Evolutionary conservation across 352 stramenopile genomes (phyloP), one percentile per base, ranked within the genome.

Genomic region (Pythium sukuiense): DNA sequence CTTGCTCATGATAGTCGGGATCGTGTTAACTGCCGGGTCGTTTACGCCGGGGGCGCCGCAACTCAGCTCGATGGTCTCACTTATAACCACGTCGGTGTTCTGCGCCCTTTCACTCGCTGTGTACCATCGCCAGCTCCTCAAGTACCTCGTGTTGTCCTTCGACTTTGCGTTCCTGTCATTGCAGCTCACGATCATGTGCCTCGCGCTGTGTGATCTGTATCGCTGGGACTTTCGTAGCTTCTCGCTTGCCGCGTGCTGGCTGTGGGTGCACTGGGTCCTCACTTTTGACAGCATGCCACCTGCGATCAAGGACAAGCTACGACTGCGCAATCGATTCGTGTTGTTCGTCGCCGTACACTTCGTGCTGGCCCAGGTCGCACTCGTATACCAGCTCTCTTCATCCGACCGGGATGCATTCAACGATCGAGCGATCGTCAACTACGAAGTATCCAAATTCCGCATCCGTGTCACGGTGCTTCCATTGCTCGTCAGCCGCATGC

Each of bases 81-180:
- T 74, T 12, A 27, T 29, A 0, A 64, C 61, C 8, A 65, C 68
- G 12, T 12, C 57, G 4, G 13, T 59, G 14, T 79, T 77, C 41
- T 67, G 56, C 16, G 29, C 59, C 1, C 48, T 53, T 6, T 65
- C 55, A 3, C 29, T 64, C 32, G 39, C 33, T 2, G 48, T 70
- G 35, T 73, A 65, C 35, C 63, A 79, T 35, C 66, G 63, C 0
- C 62, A 74, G 29, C 49, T 81, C 30, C 65, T 80, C 41, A 56
- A 67, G 9, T 63, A 67, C 16, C 48, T 79, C 30, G 35, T 76
- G 16, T 68, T 69, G n/a, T 79, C 71, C 27, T 83, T 83, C 48
- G 76, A 83, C 43, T 77, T 79, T 33, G 43, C 58, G 3, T 79
- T 79, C 35, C 53, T 79, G n/a, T 76, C 73, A 32, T 32, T 77